A percentile compares a stretch with the other conserved stretches of the same genome.
phyloP scores from a whole-genome alignment of 306 rosid species.

The Fragaria iinumae region DNA sequence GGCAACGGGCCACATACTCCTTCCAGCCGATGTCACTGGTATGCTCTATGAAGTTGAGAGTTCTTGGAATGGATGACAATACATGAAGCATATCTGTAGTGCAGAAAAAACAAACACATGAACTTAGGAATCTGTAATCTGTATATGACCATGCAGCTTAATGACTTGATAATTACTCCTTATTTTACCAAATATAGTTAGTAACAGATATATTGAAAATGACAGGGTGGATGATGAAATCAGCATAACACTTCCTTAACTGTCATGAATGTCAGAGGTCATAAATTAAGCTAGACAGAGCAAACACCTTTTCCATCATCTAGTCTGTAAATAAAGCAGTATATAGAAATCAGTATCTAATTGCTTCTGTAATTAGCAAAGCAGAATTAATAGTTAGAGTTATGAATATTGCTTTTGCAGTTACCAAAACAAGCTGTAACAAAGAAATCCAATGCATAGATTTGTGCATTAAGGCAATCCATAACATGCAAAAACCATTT shows the following conservation, averaged over 20 bases:
- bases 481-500: conserved; percentile 10
- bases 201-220: not conserved
- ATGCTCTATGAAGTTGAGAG: conserved; percentile 68
- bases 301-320: not conserved
- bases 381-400: conserved; percentile 6
- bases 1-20: conserved; percentile 50
- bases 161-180: not conserved
- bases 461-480: not conserved
- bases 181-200: not conserved
- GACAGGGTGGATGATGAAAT: not conserved
- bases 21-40: conserved; percentile 97
- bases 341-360: not conserved
- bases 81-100: conserved; percentile 68
- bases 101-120: conserved; percentile 21
- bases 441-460: not conserved
- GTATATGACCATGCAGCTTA: not conserved
- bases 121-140: conserved; percentile 10
- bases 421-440: conserved; percentile 14
- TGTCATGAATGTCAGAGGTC: not conserved
- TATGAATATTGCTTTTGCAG: not conserved
- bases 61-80: conserved; percentile 57
- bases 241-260: not conserved
- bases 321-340: not conserved
- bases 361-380: conserved; percentile 6
- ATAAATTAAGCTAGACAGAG: not conserved